phyloP scores from a whole-genome alignment of 768 basidiomycete genomes.

The Rubroboletus pulcherrimus region DNA sequence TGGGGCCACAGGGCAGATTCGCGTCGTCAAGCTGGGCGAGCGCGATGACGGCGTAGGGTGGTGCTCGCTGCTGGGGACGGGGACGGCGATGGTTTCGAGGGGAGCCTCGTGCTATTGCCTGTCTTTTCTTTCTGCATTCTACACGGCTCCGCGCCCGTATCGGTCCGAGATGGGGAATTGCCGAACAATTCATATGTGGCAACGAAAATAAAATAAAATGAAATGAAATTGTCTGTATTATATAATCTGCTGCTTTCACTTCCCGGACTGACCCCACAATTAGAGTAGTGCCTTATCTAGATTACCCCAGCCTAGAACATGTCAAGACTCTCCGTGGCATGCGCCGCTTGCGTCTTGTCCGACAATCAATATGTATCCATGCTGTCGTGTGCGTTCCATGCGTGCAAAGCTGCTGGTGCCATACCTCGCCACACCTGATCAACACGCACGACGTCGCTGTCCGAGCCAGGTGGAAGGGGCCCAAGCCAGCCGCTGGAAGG shows the following conservation, averaged over 20 bases:
- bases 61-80: constrained; percentile 1
- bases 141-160: constrained; percentile 22
- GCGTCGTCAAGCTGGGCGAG: background rate
- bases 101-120: background rate
- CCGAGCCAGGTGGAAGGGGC: background rate
- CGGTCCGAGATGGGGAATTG: constrained; percentile 24
- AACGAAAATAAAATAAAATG: background rate
- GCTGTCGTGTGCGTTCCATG: constrained; percentile 6
- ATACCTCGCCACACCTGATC: constrained; percentile 3
- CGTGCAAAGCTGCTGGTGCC: background rate
- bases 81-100: constrained; percentile 11
- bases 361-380: constrained; percentile 9
- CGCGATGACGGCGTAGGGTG: background rate
- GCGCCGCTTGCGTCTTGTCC: background rate
- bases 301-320: constrained; percentile 26
- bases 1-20: background rate
- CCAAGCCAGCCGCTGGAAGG: too few relatives aligned
- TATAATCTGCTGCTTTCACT: constrained; percentile 1
- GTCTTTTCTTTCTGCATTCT: constrained; percentile 7
- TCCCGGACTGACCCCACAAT: constrained; percentile 23
- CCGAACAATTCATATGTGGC: constrained; percentile 2
- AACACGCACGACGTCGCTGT: constrained; percentile 3
- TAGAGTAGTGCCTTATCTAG: constrained; percentile 20
- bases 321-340: background rate
- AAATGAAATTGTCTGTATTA: background rate